A percentile compares a stretch with the other conserved stretches of the same genome.
These are phyloP conservation scores for Cyberlindnera bimundalis DNA, from an alignment of 805 yeast species.

Conservation along the genomic window DNA sequence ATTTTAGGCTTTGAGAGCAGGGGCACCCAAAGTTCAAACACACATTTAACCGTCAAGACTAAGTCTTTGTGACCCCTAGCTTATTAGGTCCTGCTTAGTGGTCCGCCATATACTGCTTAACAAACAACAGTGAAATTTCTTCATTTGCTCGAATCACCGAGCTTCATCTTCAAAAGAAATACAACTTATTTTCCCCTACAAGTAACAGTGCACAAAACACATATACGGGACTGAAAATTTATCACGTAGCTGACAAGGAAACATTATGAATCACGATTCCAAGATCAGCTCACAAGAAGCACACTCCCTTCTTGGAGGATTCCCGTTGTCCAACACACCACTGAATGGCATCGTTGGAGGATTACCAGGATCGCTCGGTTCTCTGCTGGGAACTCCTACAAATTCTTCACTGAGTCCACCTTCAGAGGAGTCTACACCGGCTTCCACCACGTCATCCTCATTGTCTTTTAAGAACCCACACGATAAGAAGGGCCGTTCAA, in stretches of 20 bases:
- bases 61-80: no score
- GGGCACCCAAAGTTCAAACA: no score
- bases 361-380: background rate
- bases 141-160: slow-evolving; percentile 3
- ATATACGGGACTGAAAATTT: no score
- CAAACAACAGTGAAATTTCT: no score
- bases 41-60: no score
- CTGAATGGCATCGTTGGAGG: background rate
- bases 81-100: no score
- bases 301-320: slow-evolving; percentile 9
- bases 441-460: slow-evolving; percentile 4
- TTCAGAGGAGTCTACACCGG: slow-evolving; percentile 5
- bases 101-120: no score
- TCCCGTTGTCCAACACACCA: slow-evolving; percentile 1
- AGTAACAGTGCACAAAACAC: background rate
- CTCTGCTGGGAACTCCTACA: background rate
- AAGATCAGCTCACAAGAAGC: slow-evolving; percentile 7
- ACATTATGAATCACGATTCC: slow-evolving; percentile 1
- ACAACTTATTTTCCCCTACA: background rate
- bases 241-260: background rate
- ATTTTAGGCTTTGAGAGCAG: no score
- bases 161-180: no score
- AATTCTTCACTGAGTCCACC: slow-evolving; percentile 2
- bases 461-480: slow-evolving; percentile 19
- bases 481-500: slow-evolving; percentile 54